Evolutionary conservation across 345 rosid species (phyloP), one percentile per base, ranked within the genome.

Genomic region (Pistacia atlantica): DNA sequence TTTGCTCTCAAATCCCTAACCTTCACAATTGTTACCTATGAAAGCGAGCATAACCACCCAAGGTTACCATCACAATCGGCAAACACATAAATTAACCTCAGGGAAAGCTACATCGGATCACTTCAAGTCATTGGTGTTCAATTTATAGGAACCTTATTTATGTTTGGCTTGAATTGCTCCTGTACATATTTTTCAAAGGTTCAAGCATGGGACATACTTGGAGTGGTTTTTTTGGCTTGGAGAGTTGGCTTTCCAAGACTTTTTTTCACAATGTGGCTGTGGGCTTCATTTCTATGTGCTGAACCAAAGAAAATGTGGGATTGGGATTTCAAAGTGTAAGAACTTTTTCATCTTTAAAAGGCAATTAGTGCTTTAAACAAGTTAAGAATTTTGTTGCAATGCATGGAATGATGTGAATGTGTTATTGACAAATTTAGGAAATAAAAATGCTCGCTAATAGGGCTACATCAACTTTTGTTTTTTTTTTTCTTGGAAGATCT

Each of bases 1-100:
- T 22, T 22, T 22, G 25, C 25, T 22, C 25, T 22, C 25, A 22
- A 22, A 22, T 22, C 25, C 25, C 25, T 22, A 22, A 22, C 25
- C 25, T 22, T 22, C 25, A 22, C 25, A 22, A 86, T 84, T 67
- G 97, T 96, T 35, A 96, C 99, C 33, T 96, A 96, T 45, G 99
- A 96, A 88, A 95, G 97, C 61, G 99, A 96, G 65, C 99, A 96
- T 78, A 96, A 85, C 89, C 99, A 96, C 61, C 86, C 90, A 0
- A 87, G 88, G 71, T 37, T 92, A 67, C 88, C 90, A 58, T 79
- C 97, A 28, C 96, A 93, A 74, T 84, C 94, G 35, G 82, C 90
- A 57, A 86, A 85, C 80, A 83, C 92, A 56, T 95, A 84, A 83
- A 55, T 22, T 22, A 22, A 22, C 74, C 48, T 70, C 49, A 8